phyloP scores from a whole-genome alignment of 805 yeast species.

The Ogataea minuta region DNA sequence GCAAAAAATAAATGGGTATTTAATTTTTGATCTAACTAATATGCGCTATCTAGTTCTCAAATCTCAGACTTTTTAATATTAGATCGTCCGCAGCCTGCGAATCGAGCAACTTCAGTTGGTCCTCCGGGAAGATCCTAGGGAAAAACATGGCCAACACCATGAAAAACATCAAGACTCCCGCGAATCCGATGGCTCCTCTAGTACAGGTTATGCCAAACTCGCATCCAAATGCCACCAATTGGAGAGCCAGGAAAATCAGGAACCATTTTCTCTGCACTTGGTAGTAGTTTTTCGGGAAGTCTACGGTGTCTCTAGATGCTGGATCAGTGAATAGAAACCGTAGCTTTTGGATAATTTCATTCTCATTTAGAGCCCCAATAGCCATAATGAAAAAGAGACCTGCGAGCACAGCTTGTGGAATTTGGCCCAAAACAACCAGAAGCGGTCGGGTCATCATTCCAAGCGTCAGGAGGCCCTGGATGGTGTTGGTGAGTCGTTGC shows the following conservation, averaged over 20 bases:
- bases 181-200: constrained; percentile 91
- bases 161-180: constrained; percentile 75
- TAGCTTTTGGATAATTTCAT: constrained; percentile 61
- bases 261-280: constrained; percentile 46
- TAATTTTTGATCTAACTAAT: not conserved
- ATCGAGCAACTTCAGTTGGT: constrained; percentile 64
- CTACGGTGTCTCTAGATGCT: constrained; percentile 27
- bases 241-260: constrained; percentile 52
- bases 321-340: constrained; percentile 62
- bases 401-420: constrained; percentile 91
- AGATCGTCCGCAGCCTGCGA: constrained; percentile 35
- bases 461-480: constrained; percentile 79
- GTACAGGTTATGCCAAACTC: constrained; percentile 88
- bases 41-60: constrained; percentile 9
- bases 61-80: constrained; percentile 30
- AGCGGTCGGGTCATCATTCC: constrained; percentile 91
- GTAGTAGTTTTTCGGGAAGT: constrained; percentile 22
- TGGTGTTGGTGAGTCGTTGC: constrained; percentile 80
- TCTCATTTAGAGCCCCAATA: constrained; percentile 66
- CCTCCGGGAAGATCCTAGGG: constrained; percentile 57
- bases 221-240: constrained; percentile 65
- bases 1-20: not conserved
- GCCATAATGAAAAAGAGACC: constrained; percentile 96
- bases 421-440: constrained; percentile 70
- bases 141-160: constrained; percentile 62